Conservation (phyloP, 148 eudicot genomes). For the Tetragonia tetragonoides region DNA sequence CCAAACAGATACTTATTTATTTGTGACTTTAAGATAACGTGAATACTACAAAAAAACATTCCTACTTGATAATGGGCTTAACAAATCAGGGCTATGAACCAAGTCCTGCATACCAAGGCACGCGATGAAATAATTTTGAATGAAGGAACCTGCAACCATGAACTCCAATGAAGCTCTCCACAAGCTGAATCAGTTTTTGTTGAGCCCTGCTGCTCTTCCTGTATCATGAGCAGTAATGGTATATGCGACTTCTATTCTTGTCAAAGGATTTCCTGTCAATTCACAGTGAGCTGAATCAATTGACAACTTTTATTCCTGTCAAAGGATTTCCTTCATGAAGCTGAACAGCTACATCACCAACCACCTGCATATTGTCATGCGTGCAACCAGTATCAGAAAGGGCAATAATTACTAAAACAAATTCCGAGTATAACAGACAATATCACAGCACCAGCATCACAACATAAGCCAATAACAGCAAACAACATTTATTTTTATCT, state of each 20-base stretch:
- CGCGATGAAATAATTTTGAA: too few relatives aligned
- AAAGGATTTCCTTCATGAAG: constrained; percentile 55
- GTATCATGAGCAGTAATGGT: too few relatives aligned
- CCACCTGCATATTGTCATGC: constrained; percentile 52
- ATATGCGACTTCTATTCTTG: too few relatives aligned
- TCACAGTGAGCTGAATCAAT: constrained; percentile 35
- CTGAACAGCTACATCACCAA: constrained; percentile 84
- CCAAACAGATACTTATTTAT: too few relatives aligned
- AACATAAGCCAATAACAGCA: neutral
- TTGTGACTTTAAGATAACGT: too few relatives aligned
- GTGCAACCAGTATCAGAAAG: constrained; percentile 15
- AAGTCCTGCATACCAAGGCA: too few relatives aligned
- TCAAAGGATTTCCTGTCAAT: neutral
- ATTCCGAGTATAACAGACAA: too few relatives aligned
- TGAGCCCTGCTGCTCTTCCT: too few relatives aligned
- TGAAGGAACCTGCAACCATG: neutral
- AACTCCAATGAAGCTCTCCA: neutral
- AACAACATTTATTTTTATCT: neutral
- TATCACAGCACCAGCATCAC: neutral
- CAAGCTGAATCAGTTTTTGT: neutral
- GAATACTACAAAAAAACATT: too few relatives aligned
- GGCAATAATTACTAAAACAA: neutral
- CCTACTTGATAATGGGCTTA: neutral
- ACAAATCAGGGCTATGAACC: neutral
- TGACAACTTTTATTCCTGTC: constrained; percentile 72